phyloP scores from a whole-genome alignment of 2,329 filamentous ascomycete species.

The Penicillium aurantiogriseum region DNA sequence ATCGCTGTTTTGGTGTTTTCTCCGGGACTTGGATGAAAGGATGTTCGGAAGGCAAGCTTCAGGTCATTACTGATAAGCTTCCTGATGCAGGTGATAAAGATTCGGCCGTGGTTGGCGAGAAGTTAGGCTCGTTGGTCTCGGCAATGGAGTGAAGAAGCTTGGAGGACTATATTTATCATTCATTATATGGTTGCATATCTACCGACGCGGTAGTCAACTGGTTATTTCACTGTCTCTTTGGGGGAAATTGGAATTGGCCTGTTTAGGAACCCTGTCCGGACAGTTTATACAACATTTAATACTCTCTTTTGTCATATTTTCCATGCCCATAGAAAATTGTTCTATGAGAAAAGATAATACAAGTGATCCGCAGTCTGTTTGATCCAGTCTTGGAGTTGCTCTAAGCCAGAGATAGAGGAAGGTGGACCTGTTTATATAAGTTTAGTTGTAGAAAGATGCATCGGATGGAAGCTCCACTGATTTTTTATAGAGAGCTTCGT shows the following conservation, averaged over 20 bases:
- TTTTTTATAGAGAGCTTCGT: no score
- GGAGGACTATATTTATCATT: background rate
- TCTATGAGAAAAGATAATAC: background rate
- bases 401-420: no score
- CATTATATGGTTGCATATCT: background rate
- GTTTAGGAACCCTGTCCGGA: background rate
- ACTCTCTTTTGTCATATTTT: background rate
- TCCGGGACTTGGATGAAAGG: constrained; percentile 31
- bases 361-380: background rate
- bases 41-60: constrained; percentile 28
- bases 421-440: no score
- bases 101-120: background rate
- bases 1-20: constrained; percentile 22
- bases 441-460: no score
- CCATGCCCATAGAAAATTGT: background rate
- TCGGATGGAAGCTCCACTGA: no score
- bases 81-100: background rate
- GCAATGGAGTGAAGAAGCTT: background rate
- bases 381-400: no score
- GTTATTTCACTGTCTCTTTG: background rate
- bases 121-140: background rate
- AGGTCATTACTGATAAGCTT: constrained; percentile 11
- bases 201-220: background rate
- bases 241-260: background rate
- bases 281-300: background rate